phyloP scores from a whole-genome alignment of 1,284 basidiomycete species.

The Tylopilus sp. region DNA sequence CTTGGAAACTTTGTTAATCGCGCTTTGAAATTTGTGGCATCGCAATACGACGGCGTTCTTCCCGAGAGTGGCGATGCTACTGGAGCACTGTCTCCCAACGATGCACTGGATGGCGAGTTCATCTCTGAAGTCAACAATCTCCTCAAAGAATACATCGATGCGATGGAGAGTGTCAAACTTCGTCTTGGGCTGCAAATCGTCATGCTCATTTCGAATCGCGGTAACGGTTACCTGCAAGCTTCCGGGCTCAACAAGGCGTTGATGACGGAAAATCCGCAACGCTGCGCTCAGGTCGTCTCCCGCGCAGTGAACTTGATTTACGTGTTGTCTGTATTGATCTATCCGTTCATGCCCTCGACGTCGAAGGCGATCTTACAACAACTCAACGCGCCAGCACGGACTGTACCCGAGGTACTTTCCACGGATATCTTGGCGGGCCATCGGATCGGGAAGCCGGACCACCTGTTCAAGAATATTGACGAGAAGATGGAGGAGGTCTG shows the following conservation, averaged over 20 bases:
- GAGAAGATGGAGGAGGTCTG: constrained; percentile 86
- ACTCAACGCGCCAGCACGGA: constrained; percentile 85
- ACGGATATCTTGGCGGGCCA: constrained; percentile 90
- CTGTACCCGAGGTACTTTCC: constrained; percentile 62
- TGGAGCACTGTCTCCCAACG: constrained; percentile 66
- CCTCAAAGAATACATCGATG: constrained; percentile 78
- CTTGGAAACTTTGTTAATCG: constrained; percentile 99
- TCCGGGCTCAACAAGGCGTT: constrained; percentile 91
- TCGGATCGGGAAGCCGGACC: constrained; percentile 79
- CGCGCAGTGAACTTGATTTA: constrained; percentile 95
- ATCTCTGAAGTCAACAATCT: constrained; percentile 78
- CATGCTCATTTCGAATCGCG: constrained; percentile 90
- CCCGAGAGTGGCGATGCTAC: constrained; percentile 73
- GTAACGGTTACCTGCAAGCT: constrained; percentile 92
- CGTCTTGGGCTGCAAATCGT: constrained; percentile 83
- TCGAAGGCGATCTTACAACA: constrained; percentile 81
- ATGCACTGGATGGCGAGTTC: constrained; percentile 73
- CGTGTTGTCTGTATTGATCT: constrained; percentile 77
- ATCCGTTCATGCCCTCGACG: constrained; percentile 97
- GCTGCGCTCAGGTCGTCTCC: constrained; percentile 88
- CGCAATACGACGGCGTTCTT: constrained; percentile 79
- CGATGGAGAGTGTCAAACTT: constrained; percentile 91
- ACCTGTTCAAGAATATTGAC: constrained; percentile 94
- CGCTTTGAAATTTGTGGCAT: constrained; percentile 85
- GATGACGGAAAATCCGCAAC: constrained; percentile 74